Conservation (phyloP, 164 flowering plant genomes). For the Sedum album region DNA sequence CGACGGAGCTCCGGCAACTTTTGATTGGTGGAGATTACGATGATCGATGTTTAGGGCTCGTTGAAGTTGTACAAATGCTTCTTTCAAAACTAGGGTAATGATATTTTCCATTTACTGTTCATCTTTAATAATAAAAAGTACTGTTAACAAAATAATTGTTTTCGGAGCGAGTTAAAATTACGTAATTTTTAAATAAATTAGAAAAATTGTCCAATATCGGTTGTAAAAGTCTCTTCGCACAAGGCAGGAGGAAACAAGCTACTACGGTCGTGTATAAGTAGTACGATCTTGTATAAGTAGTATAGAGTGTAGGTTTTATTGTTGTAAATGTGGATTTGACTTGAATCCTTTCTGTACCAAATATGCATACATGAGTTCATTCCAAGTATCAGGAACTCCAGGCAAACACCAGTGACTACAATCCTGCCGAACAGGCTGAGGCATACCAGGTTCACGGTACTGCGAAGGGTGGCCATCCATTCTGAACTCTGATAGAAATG, state of each 20-base stretch:
- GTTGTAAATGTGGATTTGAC: neutral
- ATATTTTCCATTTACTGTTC: neutral
- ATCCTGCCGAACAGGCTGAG: slow-evolving; percentile 34
- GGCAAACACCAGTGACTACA: slow-evolving; percentile 91
- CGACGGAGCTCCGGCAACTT: too few relatives aligned
- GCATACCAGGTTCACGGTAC: slow-evolving; percentile 53
- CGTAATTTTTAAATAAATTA: too few relatives aligned
- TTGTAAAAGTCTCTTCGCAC: too few relatives aligned
- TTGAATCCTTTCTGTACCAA: slow-evolving; percentile 28
- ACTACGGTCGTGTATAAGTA: too few relatives aligned
- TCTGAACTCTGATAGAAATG: slow-evolving; percentile 57
- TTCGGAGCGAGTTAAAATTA: too few relatives aligned
- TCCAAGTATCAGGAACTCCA: slow-evolving; percentile 84
- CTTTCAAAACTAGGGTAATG: neutral
- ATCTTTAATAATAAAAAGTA: too few relatives aligned
- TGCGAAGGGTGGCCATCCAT: slow-evolving; percentile 60
- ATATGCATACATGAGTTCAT: slow-evolving; percentile 51
- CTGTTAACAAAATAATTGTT: too few relatives aligned
- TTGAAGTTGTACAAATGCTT: neutral
- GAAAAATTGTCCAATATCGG: too few relatives aligned
- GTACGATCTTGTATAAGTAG: too few relatives aligned
- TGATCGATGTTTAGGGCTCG: neutral
- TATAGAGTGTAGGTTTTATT: too few relatives aligned
- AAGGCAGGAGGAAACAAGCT: too few relatives aligned
- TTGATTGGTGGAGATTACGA: neutral